Base-by-base conservation (phyloP, 768 basidiomycete genomes). In the Pleurotus eryngii region DNA sequence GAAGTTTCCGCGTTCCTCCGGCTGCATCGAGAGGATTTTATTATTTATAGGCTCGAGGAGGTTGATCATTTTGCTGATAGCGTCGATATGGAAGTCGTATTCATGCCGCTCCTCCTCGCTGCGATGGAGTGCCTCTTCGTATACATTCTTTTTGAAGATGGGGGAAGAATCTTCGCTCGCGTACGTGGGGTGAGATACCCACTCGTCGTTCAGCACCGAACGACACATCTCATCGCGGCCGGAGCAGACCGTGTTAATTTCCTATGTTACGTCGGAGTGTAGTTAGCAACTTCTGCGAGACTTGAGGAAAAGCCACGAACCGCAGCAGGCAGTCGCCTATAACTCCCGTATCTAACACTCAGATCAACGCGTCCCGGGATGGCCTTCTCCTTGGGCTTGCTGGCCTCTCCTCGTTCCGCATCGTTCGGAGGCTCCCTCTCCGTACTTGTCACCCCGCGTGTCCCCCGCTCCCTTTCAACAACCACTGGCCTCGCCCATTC, bases 51-150 rank as follows among this genome's bases (percentile, higher is more conserved):
- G 95, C 61, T 98, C 97, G 22, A 99, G 85, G 65, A 93, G 79
- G 6, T 83, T 78, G 63, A 98, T 95, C 3, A 96, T 97, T 53
- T 95, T 88, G 8, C 86, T 81, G 64, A 98, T 89, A 5, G 95
- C 95, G 67, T 98, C 96, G 64, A 98, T 92, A 69, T 98, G 94
- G 76, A 97, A 98, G 69, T 98, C 96, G 69, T 98, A 99, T 71
- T 98, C 96, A 69, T 99, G 97, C 5, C 97, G 86, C 68, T 99
- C 97, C 70, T 99, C 97, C 66, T 99, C 97, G 49, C 89, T 90
- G 37, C 95, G 89, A 72, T 98, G 95, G 8, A 98, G 79, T 0
- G 95, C 95, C 67, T 98, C 97, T 70, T 98, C 97, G 71, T 91
- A 99, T 1, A 88, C 81, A 71, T 98, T 99, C 80, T 96, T 97